Base-by-base conservation (phyloP, 1,139 yeast genomes). In the Suhomyces chickasaworum region DNA sequence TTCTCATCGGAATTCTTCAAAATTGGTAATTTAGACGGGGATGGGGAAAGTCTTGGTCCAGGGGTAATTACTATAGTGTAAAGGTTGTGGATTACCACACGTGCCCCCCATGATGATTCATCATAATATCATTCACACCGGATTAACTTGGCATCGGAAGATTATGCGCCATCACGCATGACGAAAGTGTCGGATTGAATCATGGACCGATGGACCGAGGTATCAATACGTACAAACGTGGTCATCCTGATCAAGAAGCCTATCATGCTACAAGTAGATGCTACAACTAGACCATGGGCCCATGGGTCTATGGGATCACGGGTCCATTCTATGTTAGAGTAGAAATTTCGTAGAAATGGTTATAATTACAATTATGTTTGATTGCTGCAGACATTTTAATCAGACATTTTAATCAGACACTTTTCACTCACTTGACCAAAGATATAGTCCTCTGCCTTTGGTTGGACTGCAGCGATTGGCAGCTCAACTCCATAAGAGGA, bases 371-470 rank as follows among this genome's bases (percentile, higher is more conserved):
- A 20, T 20, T 20, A 20, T 25, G 10, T n/a, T 25, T 6, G 29
- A 10, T 25, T 25, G 29, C 29, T 10, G 4, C 29, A 9, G 29
- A 20, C 22, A 20, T 7, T 20, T n/a, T n/a, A n/a, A n/a, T n/a
- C n/a, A n/a, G n/a, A n/a, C n/a, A n/a, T n/a, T n/a, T n/a, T n/a
- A n/a, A n/a, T n/a, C 27, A 23, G 27, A 23, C 27, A 23, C 27
- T 23, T 23, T 23, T 7, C 27, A 23, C 10, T 9, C 9, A 23
- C n/a, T n/a, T n/a, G n/a, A n/a, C n/a, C n/a, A n/a, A n/a, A n/a
- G n/a, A 25, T 44, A 29, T 42, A 30, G 42, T 50, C 64, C 61
- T 59, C 50, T 56, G 65, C 65, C 65, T 61, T 61, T 61, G 62
- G 63, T 56, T 45, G 48, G 45, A 33, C n/a, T 25, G 29, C 29